A percentile compares a stretch with the other conserved stretches of the same genome.
These are phyloP conservation scores for Aspergillus udagawae DNA, from an alignment of 2,329 filamentous ascomycete genomes.

Conservation along the genomic window DNA sequence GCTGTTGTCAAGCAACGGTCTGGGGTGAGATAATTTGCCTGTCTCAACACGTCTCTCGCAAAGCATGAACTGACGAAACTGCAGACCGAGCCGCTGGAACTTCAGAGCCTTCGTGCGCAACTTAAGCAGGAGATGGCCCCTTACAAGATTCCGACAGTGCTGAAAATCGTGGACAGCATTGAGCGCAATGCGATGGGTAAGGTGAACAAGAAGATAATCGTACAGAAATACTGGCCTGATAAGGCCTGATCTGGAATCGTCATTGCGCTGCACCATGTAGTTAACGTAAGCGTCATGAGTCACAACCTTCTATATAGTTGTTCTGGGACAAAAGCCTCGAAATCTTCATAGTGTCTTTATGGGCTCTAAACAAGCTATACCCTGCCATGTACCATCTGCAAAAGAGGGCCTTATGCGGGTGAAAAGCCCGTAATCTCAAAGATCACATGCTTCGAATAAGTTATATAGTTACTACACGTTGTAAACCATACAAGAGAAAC, in stretches of 20 bases:
- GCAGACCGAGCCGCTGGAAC: conserved; percentile 26
- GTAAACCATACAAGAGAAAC: background rate
- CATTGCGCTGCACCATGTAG: background rate
- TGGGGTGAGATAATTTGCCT: conserved; percentile 24
- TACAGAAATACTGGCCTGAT: conserved; percentile 37
- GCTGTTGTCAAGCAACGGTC: conserved; percentile 45
- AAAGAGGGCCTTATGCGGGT: background rate
- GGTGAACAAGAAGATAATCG: conserved; percentile 42
- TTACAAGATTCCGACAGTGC: conserved; percentile 91
- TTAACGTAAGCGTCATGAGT: background rate
- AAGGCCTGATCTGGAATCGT: background rate
- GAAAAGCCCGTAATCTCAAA: too few relatives aligned
- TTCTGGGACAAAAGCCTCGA: background rate
- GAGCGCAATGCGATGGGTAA: conserved; percentile 78
- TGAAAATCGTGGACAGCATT: conserved; percentile 68
- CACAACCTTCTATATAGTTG: background rate
- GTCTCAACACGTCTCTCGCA: background rate
- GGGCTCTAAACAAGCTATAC: background rate
- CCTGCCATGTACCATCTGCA: background rate
- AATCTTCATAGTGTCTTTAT: background rate
- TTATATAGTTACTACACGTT: background rate
- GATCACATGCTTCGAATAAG: too few relatives aligned
- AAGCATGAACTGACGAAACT: conserved; percentile 4
- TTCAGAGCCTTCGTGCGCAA: conserved; percentile 28
- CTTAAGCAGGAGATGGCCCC: conserved; percentile 57